Base-by-base conservation (phyloP, 208 protist species). In the Acanthamoeba lenticulata region DNA sequence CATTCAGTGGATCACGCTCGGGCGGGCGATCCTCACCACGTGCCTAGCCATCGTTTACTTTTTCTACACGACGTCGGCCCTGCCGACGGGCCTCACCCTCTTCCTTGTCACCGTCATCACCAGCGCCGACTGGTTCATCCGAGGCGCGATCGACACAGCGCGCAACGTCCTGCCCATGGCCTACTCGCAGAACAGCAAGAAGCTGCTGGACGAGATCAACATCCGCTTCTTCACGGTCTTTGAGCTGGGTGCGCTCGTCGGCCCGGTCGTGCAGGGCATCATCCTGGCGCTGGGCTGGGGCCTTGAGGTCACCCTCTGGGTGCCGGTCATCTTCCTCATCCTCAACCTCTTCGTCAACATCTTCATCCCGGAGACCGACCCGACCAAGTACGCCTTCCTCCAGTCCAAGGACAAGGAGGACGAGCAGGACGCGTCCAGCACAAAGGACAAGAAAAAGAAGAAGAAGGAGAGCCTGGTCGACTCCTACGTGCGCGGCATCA, bases 141-240 rank as follows among this genome's bases (percentile, higher is more conserved):
- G 88, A 81, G 60, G 88, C 29, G 60, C 32, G 0, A 60, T 92
- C 21, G 88, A 92, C 29, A 92, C 88, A 2, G 67, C 55, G 44
- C 34, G 88, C 4, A 92, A 92, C 88, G 47, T 92, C 29, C 47
- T 92, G 4, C 88, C 88, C 9, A 92, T 92, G 88, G 88, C 88
- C 45, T 92, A 81, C 42, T 92, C 88, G 29, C 47, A 74, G 29
- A 92, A 81, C 65, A 55, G 44, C 42, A 81, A 81, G 65, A 49
- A 92, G 47, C 29, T 55, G n/a, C 88, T 92, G 40, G 88, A 92
- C 15, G 47, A 92, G 45, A 72, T 92, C 40, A 92, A 92, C 55
- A 74, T 81, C n/a, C 88, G 47, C n/a, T 92, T 92, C 34, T 92
- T 92, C 42, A 60, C 47, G 15, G 88, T 92, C 34, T 92, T 92